These are phyloP conservation scores for Rhodotorula mucilaginosa DNA, from an alignment of 1,284 basidiomycete species.

Conservation along the genomic window DNA sequence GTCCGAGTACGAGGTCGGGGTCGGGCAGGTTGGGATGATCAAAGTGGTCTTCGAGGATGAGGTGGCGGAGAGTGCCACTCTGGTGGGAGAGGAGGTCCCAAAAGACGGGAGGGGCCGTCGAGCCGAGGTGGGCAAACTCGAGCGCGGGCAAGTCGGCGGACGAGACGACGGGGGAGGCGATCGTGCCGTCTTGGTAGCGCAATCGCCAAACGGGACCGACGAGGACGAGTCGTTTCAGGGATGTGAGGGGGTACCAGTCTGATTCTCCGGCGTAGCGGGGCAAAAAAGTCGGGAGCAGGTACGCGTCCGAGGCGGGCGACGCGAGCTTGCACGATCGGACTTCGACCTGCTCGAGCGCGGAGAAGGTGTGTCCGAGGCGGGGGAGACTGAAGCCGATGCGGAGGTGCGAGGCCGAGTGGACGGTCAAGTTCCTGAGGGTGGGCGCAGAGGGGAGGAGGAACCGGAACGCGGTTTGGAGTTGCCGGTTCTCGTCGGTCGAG, in stretches of 20 bases:
- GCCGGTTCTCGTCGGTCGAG: constrained; percentile 3
- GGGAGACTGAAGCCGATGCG: constrained; percentile 20
- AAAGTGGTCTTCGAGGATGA: constrained; percentile 8
- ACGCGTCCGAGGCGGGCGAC: background rate
- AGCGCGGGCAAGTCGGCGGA: constrained; percentile 11
- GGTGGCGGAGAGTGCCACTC: background rate
- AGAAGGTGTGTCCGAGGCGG: constrained; percentile 13
- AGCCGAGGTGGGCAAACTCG: constrained; percentile 5
- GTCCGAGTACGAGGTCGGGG: background rate
- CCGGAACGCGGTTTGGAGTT: constrained; percentile 9
- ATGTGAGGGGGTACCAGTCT: constrained; percentile 14
- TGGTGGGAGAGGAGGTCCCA: constrained; percentile 18
- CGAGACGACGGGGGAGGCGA: constrained; percentile 10
- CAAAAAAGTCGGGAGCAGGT: constrained; percentile 13
- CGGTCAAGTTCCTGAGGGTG: constrained; percentile 6
- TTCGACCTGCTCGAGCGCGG: constrained; percentile 8
- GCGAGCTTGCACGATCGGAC: constrained; percentile 1
- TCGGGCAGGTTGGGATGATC: background rate
- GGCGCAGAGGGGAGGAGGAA: constrained; percentile 9
- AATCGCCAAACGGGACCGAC: constrained; percentile 23
- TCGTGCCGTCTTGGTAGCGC: constrained; percentile 16
- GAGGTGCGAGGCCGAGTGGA: constrained; percentile 15
- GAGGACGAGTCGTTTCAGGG: constrained; percentile 8
- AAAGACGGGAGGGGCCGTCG: constrained; percentile 14
- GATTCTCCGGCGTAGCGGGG: constrained; percentile 17